A percentile compares a stretch with the other conserved stretches of the same genome.
Conservation (phyloP, 2,329 filamentous ascomycete genomes). For the Penicillium paneum region DNA sequence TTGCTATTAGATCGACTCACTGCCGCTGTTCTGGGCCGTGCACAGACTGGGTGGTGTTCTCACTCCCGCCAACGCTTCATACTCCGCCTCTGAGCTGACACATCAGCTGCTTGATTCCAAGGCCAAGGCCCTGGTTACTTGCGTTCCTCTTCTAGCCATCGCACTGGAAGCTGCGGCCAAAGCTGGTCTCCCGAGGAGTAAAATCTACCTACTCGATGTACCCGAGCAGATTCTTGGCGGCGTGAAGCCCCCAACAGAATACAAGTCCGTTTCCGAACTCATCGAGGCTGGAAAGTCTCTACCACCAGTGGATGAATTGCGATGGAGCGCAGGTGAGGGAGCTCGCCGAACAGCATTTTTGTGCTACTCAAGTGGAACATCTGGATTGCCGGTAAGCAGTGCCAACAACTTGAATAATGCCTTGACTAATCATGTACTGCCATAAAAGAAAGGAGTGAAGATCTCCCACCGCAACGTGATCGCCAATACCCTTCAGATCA, state of each 20-base stretch:
- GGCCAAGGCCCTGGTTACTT: constrained; percentile 70
- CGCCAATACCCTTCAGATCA: constrained; percentile 66
- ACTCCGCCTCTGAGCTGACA: constrained; percentile 65
- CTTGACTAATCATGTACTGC: not conserved
- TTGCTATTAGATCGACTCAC: constrained; percentile 63
- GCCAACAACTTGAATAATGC: not conserved
- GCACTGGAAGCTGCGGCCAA: constrained; percentile 63
- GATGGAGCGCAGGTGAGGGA: constrained; percentile 43
- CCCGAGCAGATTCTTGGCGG: constrained; percentile 54
- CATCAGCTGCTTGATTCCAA: constrained; percentile 69
- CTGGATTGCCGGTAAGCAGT: constrained; percentile 64
- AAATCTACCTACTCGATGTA: constrained; percentile 67
- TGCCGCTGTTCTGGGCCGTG: constrained; percentile 69
- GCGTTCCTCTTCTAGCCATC: constrained; percentile 61
- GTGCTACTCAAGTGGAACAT: constrained; percentile 78
- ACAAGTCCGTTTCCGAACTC: constrained; percentile 65
- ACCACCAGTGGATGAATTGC: constrained; percentile 39
- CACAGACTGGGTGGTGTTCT: constrained; percentile 72
- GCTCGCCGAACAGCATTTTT: constrained; percentile 68
- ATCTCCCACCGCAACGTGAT: constrained; percentile 78
- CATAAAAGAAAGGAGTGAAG: constrained; percentile 73
- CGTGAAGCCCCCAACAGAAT: constrained; percentile 43
- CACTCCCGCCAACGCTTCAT: constrained; percentile 72
- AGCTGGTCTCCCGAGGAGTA: constrained; percentile 60
- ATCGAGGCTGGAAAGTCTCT: constrained; percentile 56